Conservation (phyloP, 768 basidiomycete genomes). For the Mrakia hoshinonis region DNA sequence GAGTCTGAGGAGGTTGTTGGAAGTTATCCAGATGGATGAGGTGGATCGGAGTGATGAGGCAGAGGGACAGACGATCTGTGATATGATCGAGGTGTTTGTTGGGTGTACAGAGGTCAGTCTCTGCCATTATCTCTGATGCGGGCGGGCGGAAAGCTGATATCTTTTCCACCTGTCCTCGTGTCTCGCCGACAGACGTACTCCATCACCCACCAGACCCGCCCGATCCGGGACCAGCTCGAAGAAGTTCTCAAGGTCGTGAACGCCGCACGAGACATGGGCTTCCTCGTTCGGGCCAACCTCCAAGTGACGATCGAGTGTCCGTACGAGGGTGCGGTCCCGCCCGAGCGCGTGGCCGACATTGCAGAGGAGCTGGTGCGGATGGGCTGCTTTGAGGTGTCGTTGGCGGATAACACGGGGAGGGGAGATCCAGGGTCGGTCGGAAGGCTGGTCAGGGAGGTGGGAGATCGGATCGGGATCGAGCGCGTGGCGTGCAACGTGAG, state of each 20-base stretch:
- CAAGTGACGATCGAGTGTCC: conserved; percentile 72
- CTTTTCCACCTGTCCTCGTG: not conserved
- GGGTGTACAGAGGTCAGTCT: conserved; percentile 61
- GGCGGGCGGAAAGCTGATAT: not conserved
- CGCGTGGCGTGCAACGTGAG: conserved; percentile 56
- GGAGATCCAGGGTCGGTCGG: conserved; percentile 64
- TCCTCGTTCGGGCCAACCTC: conserved; percentile 58
- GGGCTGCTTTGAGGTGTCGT: conserved; percentile 80
- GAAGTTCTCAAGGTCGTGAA: conserved; percentile 56
- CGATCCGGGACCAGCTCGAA: conserved; percentile 59
- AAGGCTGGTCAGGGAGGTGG: conserved; percentile 62
- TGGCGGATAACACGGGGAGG: conserved; percentile 85
- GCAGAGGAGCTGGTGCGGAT: conserved; percentile 65
- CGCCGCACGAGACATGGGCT: conserved; percentile 47
- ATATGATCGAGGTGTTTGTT: conserved; percentile 83
- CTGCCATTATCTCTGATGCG: too few relatives aligned
- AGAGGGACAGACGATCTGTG: conserved; percentile 32
- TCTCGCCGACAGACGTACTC: conserved; percentile 49
- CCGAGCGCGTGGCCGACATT: conserved; percentile 57
- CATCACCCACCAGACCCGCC: conserved; percentile 72
- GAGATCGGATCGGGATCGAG: conserved; percentile 52
- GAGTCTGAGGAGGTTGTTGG: conserved; percentile 61
- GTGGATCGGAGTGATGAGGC: not conserved
- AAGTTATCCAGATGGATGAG: conserved; percentile 29
- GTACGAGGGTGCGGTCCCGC: conserved; percentile 69